phyloP scores from a whole-genome alignment of 2,329 filamentous ascomycete species.

The Fusarium sp. region DNA sequence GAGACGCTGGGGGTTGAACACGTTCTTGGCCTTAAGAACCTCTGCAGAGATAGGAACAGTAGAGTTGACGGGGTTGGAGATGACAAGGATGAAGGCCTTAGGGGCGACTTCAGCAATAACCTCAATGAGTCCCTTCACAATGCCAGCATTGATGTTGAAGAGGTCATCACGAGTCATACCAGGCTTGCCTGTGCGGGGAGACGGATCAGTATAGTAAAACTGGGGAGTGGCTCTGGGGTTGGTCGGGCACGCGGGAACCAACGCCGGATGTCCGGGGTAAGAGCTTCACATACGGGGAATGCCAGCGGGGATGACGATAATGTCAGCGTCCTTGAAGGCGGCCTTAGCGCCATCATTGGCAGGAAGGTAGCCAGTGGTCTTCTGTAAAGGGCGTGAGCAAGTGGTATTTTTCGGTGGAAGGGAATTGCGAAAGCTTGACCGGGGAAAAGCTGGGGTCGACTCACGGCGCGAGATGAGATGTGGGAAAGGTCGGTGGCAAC shows the following conservation, averaged over 20 bases:
- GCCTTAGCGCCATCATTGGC: conserved; percentile 86
- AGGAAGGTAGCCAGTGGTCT: conserved; percentile 89
- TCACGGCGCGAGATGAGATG: conserved; percentile 89
- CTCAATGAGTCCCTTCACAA: conserved; percentile 94
- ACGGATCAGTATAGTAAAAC: conserved; percentile 38
- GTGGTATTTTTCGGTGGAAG: conserved; percentile 43
- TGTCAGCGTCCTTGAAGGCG: conserved; percentile 91
- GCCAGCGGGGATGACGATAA: conserved; percentile 96
- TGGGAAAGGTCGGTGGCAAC: conserved; percentile 97
- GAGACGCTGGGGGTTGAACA: conserved; percentile 94
- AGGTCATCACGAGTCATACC: conserved; percentile 99
- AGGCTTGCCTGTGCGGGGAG: conserved; percentile 80
- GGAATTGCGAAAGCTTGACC: conserved; percentile 31
- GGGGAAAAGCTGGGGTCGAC: conserved; percentile 46
- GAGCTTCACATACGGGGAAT: conserved; percentile 83
- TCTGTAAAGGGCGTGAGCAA: conserved; percentile 65
- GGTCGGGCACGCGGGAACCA: conserved; percentile 36
- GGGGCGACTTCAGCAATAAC: conserved; percentile 88
- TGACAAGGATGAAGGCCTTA: conserved; percentile 95
- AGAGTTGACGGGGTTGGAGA: conserved; percentile 99
- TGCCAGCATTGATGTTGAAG: conserved; percentile 99
- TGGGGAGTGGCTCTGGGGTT: conserved; percentile 32
- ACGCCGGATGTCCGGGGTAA: conserved; percentile 34
- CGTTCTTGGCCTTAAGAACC: conserved; percentile 91
- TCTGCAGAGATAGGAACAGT: conserved; percentile 98